Conservation (phyloP, 75 land plant species). For the Gnetum montanum region DNA sequence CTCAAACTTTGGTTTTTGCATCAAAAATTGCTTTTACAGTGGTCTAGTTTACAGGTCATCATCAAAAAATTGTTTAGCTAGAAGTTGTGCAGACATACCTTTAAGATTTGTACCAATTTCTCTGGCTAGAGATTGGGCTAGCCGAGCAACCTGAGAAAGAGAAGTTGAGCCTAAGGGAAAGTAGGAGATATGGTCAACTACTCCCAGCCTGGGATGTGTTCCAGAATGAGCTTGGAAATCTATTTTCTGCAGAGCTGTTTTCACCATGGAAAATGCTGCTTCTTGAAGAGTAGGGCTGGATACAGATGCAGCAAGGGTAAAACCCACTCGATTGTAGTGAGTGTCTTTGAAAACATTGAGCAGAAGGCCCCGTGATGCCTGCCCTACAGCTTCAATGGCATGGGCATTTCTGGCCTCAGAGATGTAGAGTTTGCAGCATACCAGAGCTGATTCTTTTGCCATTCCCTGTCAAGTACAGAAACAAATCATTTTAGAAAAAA, state of each 20-base stretch:
- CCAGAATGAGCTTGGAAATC: conserved; percentile 63
- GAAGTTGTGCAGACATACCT: too few species aligned
- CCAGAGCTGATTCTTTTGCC: conserved; percentile 18
- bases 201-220: conserved; percentile 81
- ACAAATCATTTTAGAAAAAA: too few species aligned
- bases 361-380: conserved; percentile 33
- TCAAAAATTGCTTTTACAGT: too few species aligned
- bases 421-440: conserved; percentile 77
- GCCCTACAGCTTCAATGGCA: conserved; percentile 48
- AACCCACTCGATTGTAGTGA: conserved; percentile 64
- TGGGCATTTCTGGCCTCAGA: conserved; percentile 48
- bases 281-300: conserved; percentile 2
- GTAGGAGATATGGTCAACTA: conserved; percentile 72
- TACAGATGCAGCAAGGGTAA: conserved; percentile 56
- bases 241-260: conserved; percentile 38
- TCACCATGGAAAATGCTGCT: conserved; percentile 35
- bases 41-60: too few species aligned
- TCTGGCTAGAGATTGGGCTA: conserved; percentile 49
- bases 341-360: conserved; percentile 65
- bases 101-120: conserved; percentile 48
- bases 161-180: conserved; percentile 61
- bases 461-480: too few species aligned
- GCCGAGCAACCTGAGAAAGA: conserved; percentile 42
- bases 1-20: too few species aligned
- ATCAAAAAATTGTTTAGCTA: too few species aligned